Base-by-base conservation (phyloP, 441 rosid species). In the Pelargonium exstipulatum region DNA sequence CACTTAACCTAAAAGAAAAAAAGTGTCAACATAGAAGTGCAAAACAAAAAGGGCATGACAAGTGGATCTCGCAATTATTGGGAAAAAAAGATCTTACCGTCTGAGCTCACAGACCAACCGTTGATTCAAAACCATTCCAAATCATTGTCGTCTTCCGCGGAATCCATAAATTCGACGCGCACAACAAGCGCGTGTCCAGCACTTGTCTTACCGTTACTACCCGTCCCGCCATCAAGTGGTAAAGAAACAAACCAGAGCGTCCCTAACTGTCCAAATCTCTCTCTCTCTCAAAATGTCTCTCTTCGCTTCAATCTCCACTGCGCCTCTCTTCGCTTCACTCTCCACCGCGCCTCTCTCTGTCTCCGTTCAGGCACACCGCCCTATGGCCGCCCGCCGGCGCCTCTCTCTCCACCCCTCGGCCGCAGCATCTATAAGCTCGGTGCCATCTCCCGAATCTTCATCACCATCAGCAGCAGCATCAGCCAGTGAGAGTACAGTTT, bases 271-370 rank as follows among this genome's bases (percentile, higher is more conserved):
- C 24, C 37, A 42, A 26, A 26, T 26, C 78, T 66, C 45, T 16
- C 26, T 1, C 16, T 35, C 45, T n/a, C 13, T 6, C 32, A 14
- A 5, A 24, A 10, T 29, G 32, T 2, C 3, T 51, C 9, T 73
- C 49, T 66, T 9, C 49, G 5, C 13, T 45, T 1, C 2, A 14
- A n/a, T 64, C 22, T 13, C 58, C 22, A 14, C 18, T 16, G 72
- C 88, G 93, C 83, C 91, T 74, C 76, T 82, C 71, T 75, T 22
- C 72, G 26, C 81, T 71, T 73, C 82, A 5, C 55, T 81, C 85
- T 75, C 77, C 13, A 69, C 72, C 26, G 45, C 80, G 16, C 77
- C 87, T 4, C 77, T 84, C 75, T 73, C 83, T 14, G 67, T 76
- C 61, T 65, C 87, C 5, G 29, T 76, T 1, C 80, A 77, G 3